A percentile compares a stretch with the other conserved stretches of the same genome.
These are phyloP conservation scores for Inonotus obliquus DNA, from an alignment of 1,284 basidiomycete genomes.

Conservation along the genomic window DNA sequence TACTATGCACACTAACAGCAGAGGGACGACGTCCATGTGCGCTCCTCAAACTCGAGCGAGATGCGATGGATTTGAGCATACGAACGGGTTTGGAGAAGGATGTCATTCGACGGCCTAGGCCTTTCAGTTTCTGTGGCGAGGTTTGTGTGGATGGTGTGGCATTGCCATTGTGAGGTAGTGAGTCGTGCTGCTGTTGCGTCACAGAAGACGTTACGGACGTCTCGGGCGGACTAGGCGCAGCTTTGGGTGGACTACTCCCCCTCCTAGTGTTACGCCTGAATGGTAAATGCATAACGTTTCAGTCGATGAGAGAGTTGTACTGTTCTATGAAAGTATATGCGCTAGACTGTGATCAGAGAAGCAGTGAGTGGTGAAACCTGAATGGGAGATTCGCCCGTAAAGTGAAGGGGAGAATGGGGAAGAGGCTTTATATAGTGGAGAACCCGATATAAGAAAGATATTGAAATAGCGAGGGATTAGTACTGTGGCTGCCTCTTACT, in stretches of 20 bases:
- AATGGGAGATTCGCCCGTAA: neutral
- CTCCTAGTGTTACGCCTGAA: neutral
- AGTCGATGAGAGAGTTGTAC: too few relatives aligned
- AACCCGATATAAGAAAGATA: neutral
- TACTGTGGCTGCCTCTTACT: neutral
- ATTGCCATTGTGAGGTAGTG: neutral
- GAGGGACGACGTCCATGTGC: slow-evolving; percentile 5
- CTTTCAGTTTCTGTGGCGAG: slow-evolving; percentile 9
- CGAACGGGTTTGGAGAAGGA: slow-evolving; percentile 13
- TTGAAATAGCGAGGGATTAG: neutral
- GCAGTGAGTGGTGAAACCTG: neutral
- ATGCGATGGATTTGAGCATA: slow-evolving; percentile 15
- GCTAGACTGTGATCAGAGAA: too few relatives aligned
- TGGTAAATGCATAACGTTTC: neutral
- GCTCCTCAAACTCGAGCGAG: slow-evolving; percentile 7
- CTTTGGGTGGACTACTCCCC: neutral
- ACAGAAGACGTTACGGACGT: neutral
- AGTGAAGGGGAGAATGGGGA: neutral
- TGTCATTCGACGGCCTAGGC: slow-evolving; percentile 7
- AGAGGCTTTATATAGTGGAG: neutral
- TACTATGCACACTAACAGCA: slow-evolving; percentile 3
- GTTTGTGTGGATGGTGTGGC: neutral
- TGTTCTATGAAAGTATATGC: too few relatives aligned
- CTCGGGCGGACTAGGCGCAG: neutral
- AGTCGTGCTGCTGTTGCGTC: neutral